Evolutionary conservation across 192 early-diverging fungal species (phyloP), one percentile per base, ranked within the genome.

Genomic region (Spinellus fusiger): DNA sequence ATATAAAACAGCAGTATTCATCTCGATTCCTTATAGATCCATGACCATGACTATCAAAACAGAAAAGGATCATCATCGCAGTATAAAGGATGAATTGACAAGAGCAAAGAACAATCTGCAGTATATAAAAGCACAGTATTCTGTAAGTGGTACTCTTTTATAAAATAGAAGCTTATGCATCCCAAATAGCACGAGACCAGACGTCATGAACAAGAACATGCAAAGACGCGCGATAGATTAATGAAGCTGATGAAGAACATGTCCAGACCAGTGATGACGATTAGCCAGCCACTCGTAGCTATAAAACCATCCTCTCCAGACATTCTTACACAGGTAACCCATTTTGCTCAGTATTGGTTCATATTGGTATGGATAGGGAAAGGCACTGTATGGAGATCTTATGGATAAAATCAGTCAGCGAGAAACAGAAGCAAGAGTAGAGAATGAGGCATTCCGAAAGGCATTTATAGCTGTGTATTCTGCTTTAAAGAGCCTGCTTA

Each of bases 81-180:
- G 68, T 9, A 66, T 76, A 15, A 65, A 70, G 25, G 79, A 79
- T 28, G 81, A 84, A 33, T 51, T 84, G 6, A 61, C 63, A 55
- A 79, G 77, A 28, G 50, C 67, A 4, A 80, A 79, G 54, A 68
- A 68, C 5, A 75, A 79, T 61, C 68, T 79, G 15, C 75, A 80
- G 47, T 72, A 77, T 55, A 74, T 64, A 27, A 79, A 79, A 50
- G 69, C 75, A 18, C 81, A 79, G 53, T 74, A 75, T 56, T 62
- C 73, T 32, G 81, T 80, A 76, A 55, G 69, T 73, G 9, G 49
- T 22, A 4, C 40, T 0, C 35, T 40, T 20, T 7, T 18, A 18
- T 16, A 16, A 16, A 31, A 28, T n/a, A 44, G 25, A 46, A 15
- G 8, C 8, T 52, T 13, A 13, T 13, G 13, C 8, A 28, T 15